Evolutionary conservation across 768 basidiomycete genomes (phyloP), one percentile per base, ranked within the genome.

Genomic region (Podaxis carcinomalis): DNA sequence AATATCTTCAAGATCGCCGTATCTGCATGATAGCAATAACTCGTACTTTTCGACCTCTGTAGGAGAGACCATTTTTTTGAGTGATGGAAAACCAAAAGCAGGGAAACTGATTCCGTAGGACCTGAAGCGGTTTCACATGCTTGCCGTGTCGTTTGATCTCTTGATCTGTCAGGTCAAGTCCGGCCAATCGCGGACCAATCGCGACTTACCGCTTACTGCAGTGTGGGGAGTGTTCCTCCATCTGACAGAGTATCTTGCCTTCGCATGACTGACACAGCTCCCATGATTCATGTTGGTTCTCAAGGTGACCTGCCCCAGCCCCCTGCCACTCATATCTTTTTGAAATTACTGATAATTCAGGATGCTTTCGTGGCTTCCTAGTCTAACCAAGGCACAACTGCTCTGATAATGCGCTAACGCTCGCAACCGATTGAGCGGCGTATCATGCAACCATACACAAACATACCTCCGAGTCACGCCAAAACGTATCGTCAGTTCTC

Each of bases 1-100:
- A 40, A 93, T 78, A 65, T 95, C 92, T 51, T 89, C 84, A 58
- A 93, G 74, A 64, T 96, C 94, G 42, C 95, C 95, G 72, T 93
- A 96, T 70, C 95, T 84, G 70, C 90, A 90, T 21, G 90, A 81
- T 4, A 95, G 85, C 11, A 98, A 77, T 52, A 95, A 70, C 2
- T 96, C 92, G 46, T 92, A 85, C 35, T 74, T 75, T 23, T 89
- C 83, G 52, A 87, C 85, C 51, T 76, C 73, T 37, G 79, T 74
- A 52, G 75, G 76, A 56, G 68, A 63, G 36, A 40, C 51, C 64
- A 62, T 63, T 28, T 10, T 64, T 59, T 56, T 51, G 62, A 59
- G 36, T 32, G 59, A 52, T 49, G 59, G 32, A 32, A 32, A 32
- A 9, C 32, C 32, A 32, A 32, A 32, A 32, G 32, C 32, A 32